Base-by-base conservation (phyloP, 2,329 filamentous ascomycete genomes). In the Penicillium polonicum region DNA sequence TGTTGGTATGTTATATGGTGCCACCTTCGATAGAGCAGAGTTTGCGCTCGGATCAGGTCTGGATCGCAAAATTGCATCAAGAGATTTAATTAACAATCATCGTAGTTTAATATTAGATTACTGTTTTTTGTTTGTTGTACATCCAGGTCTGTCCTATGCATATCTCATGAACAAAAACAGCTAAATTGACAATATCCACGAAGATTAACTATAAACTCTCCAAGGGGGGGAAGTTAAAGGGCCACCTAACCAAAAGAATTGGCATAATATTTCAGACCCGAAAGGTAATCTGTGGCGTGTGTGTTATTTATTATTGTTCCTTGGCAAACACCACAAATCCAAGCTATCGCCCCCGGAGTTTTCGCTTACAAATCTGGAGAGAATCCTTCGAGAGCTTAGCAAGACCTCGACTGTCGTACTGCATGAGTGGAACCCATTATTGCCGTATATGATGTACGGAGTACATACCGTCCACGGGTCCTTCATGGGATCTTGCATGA, bases 281-380 rank as follows among this genome's bases (percentile, higher is more conserved):
- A 23, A 25, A 35, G 50, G 15, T 25, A 36, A 27, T 27, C 4
- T 31, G 23, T 53, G 42, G 51, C 25, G 17, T 36, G 35, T 27
- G 33, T 42, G 27, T 48, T 48, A 35, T 55, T 44, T 51, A 35
- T 51, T 50, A 21, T 42, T 36, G 15, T 5, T 23, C n/a, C 52
- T 50, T 55, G 52, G 52, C 29, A 15, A 13, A 21, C 46, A 39
- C 53, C 53, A 55, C 38, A 43, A 36, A 19, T 33, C 44, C 44
- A 49, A 38, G 41, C n/a, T 21, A 25, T 25, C 19, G 31, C 45
- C 19, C 19, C 12, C 13, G 15, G 33, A 36, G 7, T 35, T 55
- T 35, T 55, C 41, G 39, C 46, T 50, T 55, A 44, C 38, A 27
- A 10, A 5, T 25, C 21, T 17, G 21, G 39, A 23, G 21, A 17